These are phyloP conservation scores for Arabis alpina DNA, from an alignment of 345 rosid genomes.

Conservation along the genomic window DNA sequence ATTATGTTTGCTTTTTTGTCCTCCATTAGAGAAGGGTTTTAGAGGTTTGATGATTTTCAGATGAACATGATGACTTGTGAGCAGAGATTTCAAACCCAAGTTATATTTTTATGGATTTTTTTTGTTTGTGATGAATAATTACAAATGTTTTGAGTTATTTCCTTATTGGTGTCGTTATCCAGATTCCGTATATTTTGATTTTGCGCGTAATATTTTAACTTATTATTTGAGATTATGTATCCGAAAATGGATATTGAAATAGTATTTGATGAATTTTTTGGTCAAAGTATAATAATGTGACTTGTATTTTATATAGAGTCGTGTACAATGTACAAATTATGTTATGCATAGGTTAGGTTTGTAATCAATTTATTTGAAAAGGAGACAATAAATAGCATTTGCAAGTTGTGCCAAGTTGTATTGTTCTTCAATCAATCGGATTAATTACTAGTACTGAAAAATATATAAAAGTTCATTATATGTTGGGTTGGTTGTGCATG, in stretches of 20 bases:
- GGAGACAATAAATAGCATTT: neutral
- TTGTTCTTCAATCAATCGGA: neutral
- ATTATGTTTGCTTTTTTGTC: conserved; percentile 63
- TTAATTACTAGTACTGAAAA: neutral
- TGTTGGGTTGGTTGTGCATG: neutral
- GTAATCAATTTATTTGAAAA: conserved; percentile 14
- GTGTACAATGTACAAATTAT: neutral
- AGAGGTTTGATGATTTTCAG: conserved; percentile 30
- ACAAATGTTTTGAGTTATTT: neutral
- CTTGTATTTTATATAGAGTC: neutral
- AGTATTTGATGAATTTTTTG: conserved; percentile 13
- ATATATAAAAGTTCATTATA: no score
- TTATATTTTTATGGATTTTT: no score
- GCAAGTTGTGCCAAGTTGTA: conserved; percentile 29
- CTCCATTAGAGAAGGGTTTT: conserved; percentile 61
- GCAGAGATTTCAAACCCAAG: no score
- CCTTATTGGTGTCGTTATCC: no score
- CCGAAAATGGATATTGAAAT: neutral
- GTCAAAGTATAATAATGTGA: neutral
- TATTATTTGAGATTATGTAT: neutral
- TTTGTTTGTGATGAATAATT: no score
- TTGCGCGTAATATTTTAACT: neutral
- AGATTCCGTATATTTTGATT: conserved; percentile 6
- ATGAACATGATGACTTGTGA: conserved; percentile 10
- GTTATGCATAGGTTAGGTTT: conserved; percentile 9